Conservation (phyloP, 352 stramenopile species). For the Globisporangium splendens region DNA sequence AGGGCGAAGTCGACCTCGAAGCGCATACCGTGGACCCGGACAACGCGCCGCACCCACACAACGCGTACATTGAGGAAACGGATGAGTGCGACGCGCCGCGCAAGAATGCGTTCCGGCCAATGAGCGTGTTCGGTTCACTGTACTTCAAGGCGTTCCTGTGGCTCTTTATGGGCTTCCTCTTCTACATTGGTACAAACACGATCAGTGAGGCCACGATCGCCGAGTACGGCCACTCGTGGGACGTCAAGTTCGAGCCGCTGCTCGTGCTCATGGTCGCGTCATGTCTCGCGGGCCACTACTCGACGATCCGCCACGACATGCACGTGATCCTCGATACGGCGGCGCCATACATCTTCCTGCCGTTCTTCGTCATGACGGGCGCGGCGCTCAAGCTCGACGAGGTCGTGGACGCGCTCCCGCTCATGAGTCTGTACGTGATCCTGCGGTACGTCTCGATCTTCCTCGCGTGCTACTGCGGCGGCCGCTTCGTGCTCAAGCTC, state of each 20-base stretch:
- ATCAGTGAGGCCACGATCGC: constrained; percentile 41
- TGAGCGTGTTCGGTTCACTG: constrained; percentile 27
- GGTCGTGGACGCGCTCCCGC: constrained; percentile 49
- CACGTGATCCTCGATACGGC: constrained; percentile 68
- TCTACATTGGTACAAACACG: constrained; percentile 51
- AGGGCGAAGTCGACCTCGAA: constrained; percentile 21
- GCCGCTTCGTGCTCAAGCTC: constrained; percentile 60
- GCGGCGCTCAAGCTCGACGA: constrained; percentile 65
- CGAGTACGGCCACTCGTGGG: constrained; percentile 48
- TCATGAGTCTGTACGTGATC: constrained; percentile 63
- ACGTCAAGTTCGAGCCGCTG: constrained; percentile 69
- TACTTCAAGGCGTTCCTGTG: constrained; percentile 67
- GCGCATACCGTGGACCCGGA: constrained; percentile 22
- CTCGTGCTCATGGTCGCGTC: constrained; percentile 67
- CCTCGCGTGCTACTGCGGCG: constrained; percentile 52
- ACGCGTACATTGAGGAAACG: constrained; percentile 42
- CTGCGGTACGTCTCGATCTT: constrained; percentile 61
- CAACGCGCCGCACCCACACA: constrained; percentile 42
- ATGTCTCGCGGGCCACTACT: constrained; percentile 59
- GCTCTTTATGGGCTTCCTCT: constrained; percentile 53
- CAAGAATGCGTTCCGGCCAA: neutral
- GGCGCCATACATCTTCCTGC: constrained; percentile 69
- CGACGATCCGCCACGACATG: constrained; percentile 68
- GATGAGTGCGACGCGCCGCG: constrained; percentile 12
- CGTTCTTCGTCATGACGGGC: constrained; percentile 79